These are phyloP conservation scores for Suaeda aralocaspica DNA, from an alignment of 148 eudicot genomes.

Conservation along the genomic window DNA sequence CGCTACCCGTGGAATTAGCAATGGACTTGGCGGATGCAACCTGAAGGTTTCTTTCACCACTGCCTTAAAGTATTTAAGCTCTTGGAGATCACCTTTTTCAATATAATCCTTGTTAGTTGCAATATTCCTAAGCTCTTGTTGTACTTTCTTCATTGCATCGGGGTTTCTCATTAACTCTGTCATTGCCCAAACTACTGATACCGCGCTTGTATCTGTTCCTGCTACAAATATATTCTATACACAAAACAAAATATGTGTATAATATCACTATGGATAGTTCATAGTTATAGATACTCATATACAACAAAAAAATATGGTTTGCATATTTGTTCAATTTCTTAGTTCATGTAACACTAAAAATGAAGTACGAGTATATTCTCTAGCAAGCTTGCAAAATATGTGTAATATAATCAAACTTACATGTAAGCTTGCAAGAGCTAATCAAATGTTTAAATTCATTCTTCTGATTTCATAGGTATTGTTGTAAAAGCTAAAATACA, in stretches of 20 bases:
- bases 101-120: background rate
- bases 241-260: background rate
- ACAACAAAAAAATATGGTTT: no score
- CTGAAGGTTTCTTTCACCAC: slow-evolving; percentile 36
- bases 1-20: slow-evolving; percentile 31
- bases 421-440: no score
- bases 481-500: no score
- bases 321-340: no score
- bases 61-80: slow-evolving; percentile 28
- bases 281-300: no score
- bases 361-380: no score
- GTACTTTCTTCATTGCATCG: slow-evolving; percentile 15
- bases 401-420: no score
- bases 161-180: slow-evolving; percentile 30
- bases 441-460: no score
- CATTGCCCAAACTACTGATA: slow-evolving; percentile 30
- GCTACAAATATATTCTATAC: slow-evolving; percentile 20
- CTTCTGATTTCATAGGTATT: no score
- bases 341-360: no score
- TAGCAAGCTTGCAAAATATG: no score
- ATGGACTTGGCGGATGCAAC: slow-evolving; percentile 30
- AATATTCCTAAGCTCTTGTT: slow-evolving; percentile 24
- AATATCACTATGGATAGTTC: no score
- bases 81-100: slow-evolving; percentile 17
- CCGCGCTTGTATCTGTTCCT: slow-evolving; percentile 28